These are phyloP conservation scores for Mycena albidolilacea DNA, from an alignment of 768 basidiomycete genomes.

Conservation along the genomic window DNA sequence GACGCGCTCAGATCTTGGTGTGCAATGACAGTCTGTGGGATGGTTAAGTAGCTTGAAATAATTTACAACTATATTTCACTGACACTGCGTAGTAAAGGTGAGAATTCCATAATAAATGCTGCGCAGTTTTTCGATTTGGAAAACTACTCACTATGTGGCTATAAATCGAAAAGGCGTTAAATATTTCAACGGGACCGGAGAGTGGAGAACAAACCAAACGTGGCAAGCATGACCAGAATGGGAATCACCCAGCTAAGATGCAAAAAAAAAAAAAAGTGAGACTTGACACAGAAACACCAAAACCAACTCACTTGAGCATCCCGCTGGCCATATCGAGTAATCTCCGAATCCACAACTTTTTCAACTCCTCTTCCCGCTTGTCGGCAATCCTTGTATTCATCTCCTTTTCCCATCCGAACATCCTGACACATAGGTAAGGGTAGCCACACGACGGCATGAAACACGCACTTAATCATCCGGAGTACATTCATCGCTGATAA, in stretches of 20 bases:
- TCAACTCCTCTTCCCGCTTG: slow-evolving; percentile 75
- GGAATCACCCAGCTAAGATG: slow-evolving; percentile 68
- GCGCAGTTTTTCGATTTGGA: not conserved
- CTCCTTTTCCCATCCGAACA: slow-evolving; percentile 78
- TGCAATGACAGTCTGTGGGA: slow-evolving; percentile 54
- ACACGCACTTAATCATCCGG: slow-evolving; percentile 71
- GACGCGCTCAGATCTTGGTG: slow-evolving; percentile 58
- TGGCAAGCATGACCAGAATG: slow-evolving; percentile 73
- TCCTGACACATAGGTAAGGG: slow-evolving; percentile 27
- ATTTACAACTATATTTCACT: not conserved
- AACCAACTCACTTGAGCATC: slow-evolving; percentile 56
- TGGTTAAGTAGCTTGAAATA: slow-evolving; percentile 10
- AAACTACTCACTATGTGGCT: slow-evolving; percentile 35
- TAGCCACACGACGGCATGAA: too few relatives aligned
- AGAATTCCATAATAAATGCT: not conserved
- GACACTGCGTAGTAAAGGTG: slow-evolving; percentile 28
- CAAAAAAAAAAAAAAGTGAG: not conserved
- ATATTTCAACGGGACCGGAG: not conserved
- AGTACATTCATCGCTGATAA: slow-evolving; percentile 68
- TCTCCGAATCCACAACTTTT: slow-evolving; percentile 62
- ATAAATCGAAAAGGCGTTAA: not conserved
- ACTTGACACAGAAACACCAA: not conserved
- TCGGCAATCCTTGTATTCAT: slow-evolving; percentile 67
- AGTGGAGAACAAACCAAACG: slow-evolving; percentile 56
- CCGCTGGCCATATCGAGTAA: slow-evolving; percentile 64